Conservation (phyloP, 2,329 filamentous ascomycete species). For the Phialemonium atrogriseum region DNA sequence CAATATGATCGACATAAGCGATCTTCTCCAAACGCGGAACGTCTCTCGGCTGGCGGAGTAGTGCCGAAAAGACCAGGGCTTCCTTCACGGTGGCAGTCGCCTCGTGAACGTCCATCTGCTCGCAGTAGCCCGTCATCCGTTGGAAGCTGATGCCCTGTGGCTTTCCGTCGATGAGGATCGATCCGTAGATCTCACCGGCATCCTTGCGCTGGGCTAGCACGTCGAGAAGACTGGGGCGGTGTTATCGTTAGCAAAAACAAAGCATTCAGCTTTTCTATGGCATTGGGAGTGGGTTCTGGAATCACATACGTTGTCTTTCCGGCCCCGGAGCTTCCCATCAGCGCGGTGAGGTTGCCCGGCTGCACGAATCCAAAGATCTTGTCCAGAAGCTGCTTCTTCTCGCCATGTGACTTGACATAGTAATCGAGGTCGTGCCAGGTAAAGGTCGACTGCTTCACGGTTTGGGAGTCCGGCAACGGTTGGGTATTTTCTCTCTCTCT, state of each 20-base stretch:
- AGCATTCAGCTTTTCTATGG: too few relatives aligned
- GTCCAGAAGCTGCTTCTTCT: conserved; percentile 34
- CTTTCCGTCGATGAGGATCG: conserved; percentile 61
- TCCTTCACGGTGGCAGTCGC: conserved; percentile 60
- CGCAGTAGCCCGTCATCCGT: conserved; percentile 61
- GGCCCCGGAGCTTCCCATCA: conserved; percentile 74
- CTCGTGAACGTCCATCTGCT: conserved; percentile 64
- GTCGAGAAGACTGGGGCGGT: too few relatives aligned
- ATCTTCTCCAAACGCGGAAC: conserved; percentile 53
- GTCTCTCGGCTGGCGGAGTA: conserved; percentile 54
- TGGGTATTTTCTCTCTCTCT: too few relatives aligned
- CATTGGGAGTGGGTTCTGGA: too few relatives aligned
- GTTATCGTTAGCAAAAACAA: too few relatives aligned
- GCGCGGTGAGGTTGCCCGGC: conserved; percentile 69
- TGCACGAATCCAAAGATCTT: conserved; percentile 69
- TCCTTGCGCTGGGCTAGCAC: conserved; percentile 63
- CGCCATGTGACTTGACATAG: conserved; percentile 46
- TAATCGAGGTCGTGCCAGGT: conserved; percentile 67
- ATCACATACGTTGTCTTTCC: too few relatives aligned
- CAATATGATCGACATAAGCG: conserved; percentile 61
- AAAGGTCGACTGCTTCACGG: conserved; percentile 57
- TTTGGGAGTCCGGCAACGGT: too few relatives aligned
- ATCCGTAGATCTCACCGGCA: conserved; percentile 56
- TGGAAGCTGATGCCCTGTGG: conserved; percentile 58
- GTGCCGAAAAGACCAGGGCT: conserved; percentile 57